Conservation (phyloP, 371 early-diverging fungal species). For the Nematocida parisii region DNA sequence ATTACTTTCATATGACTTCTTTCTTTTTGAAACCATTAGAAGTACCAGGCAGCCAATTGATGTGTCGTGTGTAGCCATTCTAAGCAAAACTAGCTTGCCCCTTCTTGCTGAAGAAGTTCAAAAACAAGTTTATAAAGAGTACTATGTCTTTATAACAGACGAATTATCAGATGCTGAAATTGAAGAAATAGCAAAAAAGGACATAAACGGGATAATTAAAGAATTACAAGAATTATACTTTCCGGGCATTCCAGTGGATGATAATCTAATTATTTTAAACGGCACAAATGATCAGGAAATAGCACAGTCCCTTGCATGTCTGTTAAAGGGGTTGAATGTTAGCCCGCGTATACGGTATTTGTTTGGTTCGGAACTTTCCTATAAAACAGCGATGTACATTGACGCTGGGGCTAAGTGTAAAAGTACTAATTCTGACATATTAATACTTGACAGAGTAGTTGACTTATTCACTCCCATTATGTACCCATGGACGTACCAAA, state of each 20-base stretch:
- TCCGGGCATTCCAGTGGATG: slow-evolving; percentile 59
- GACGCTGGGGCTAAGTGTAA: not conserved
- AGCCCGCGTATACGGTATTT: slow-evolving; percentile 59
- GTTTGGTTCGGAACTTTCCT: slow-evolving; percentile 33
- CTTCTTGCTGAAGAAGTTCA: slow-evolving; percentile 64
- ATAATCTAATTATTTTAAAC: not conserved
- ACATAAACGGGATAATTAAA: slow-evolving; percentile 61
- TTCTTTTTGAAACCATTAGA: slow-evolving; percentile 67
- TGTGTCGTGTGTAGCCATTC: slow-evolving; percentile 65
- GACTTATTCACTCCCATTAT: slow-evolving; percentile 93
- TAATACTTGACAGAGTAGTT: slow-evolving; percentile 85
- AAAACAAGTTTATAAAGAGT: slow-evolving; percentile 65
- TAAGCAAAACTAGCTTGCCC: slow-evolving; percentile 53
- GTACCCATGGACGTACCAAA: slow-evolving; percentile 95
- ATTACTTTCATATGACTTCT: slow-evolving; percentile 67
- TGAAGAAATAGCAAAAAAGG: slow-evolving; percentile 64
- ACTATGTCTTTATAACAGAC: slow-evolving; percentile 67
- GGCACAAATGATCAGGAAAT: not conserved
- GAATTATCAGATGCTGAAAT: slow-evolving; percentile 60
- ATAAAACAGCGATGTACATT: slow-evolving; percentile 27
- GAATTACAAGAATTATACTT: slow-evolving; percentile 69
- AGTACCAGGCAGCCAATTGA: slow-evolving; percentile 59
- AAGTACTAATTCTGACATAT: slow-evolving; percentile 67
- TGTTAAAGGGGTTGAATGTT: slow-evolving; percentile 60
- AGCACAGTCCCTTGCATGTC: slow-evolving; percentile 47